A percentile compares a stretch with the other conserved stretches of the same genome.
phyloP scores from a whole-genome alignment of 441 rosid species.

The Gossypium trilobum region DNA sequence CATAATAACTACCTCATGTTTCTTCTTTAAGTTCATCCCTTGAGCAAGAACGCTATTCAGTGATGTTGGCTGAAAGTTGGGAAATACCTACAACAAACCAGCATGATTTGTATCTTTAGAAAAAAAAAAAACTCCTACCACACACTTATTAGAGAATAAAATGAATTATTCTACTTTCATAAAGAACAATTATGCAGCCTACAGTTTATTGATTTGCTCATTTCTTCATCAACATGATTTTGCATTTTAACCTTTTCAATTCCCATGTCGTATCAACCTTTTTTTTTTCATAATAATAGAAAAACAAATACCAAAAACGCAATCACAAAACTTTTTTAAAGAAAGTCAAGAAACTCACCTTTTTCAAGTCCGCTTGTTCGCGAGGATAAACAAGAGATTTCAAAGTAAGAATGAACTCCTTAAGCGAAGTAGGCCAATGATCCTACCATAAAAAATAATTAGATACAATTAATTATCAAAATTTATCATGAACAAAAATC shows the following conservation, averaged over 20 bases:
- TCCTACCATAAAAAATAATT: constrained; percentile 28
- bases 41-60: constrained; percentile 60
- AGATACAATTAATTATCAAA: background rate
- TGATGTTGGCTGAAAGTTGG: constrained; percentile 34
- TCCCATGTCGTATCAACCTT: background rate
- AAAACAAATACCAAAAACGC: background rate
- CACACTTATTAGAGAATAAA: background rate
- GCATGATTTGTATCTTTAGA: background rate
- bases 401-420: constrained; percentile 44
- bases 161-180: background rate
- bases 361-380: background rate
- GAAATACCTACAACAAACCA: constrained; percentile 37
- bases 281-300: background rate
- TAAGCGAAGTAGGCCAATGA: constrained; percentile 73
- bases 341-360: constrained; percentile 21
- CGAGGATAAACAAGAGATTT: constrained; percentile 35
- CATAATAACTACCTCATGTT: constrained; percentile 57
- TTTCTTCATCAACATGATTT: background rate
- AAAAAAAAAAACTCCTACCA: background rate
- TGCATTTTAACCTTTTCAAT: background rate
- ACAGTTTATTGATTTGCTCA: background rate
- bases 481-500: background rate
- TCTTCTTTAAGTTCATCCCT: constrained; percentile 85
- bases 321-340: background rate
- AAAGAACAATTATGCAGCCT: background rate